Conservation (phyloP, 2,329 filamentous ascomycete genomes). For the Fusarium sulawesiense region DNA sequence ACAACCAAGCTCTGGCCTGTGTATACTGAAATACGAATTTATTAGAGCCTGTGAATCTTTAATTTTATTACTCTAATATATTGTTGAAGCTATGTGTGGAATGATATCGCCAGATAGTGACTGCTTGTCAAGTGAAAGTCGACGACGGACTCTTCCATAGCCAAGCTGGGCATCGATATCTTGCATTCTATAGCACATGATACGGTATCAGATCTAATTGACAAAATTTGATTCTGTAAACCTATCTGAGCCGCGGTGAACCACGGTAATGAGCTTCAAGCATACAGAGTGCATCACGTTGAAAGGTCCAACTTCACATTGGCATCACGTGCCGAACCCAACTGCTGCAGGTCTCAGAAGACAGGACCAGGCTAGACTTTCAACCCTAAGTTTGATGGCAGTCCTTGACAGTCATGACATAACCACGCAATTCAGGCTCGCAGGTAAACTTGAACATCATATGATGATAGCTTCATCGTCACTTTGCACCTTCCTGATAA, state of each 20-base stretch:
- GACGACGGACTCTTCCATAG: not conserved
- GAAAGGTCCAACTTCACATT: not conserved
- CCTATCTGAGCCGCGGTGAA: too few species aligned
- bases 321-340: not conserved
- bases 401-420: not conserved
- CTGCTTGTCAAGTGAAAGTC: not conserved
- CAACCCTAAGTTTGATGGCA: not conserved
- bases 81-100: not conserved
- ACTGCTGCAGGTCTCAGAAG: not conserved
- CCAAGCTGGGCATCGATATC: not conserved
- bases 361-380: not conserved
- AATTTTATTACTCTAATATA: accelerated
- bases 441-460: not conserved
- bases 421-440: not conserved
- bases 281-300: not conserved
- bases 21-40: not conserved
- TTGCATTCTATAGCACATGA: not conserved
- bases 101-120: accelerated
- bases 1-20: not conserved
- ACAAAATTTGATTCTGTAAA: accelerated
- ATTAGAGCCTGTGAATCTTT: accelerated
- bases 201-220: too few species aligned
- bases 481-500: not conserved
- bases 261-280: accelerated
- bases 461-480: not conserved